Base-by-base conservation (phyloP, 345 rosid species). In the Ailanthus altissimus region DNA sequence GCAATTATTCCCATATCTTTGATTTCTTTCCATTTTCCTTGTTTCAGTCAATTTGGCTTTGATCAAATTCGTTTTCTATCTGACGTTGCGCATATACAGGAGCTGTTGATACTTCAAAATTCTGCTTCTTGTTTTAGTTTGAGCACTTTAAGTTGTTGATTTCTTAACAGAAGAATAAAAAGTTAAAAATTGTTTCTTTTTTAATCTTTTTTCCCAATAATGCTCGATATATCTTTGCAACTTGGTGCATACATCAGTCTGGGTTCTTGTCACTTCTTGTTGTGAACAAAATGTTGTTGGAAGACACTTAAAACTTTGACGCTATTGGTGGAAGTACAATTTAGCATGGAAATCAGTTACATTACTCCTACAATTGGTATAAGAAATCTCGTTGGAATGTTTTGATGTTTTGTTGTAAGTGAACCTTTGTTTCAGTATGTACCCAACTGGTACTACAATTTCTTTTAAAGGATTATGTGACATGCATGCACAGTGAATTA, bases 251-350 rank as follows among this genome's bases (percentile, higher is more conserved):
- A 21, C 21, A 18, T 40, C 38, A 6, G 42, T 40, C 2, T 54
- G 11, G 51, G 75, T 57, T 72, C 38, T 40, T 72, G 25, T 50
- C 15, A n/a, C 32, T n/a, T 38, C 40, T 56, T 56, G 51, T 57
- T 72, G 32, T 42, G 42, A 62, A 16, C 32, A 20, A 62, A 62
- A 36, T 62, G 5, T 65, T 5, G 15, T n/a, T n/a, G 51, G 75
- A 72, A 72, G 49, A 40, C 36, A 20, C 61, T 23, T 56, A 42
- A 72, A 42, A 6, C 15, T 54, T 21, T 57, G 28, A 12, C 21
- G 63, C 20, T 12, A 8, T 38, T 40, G 32, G n/a, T 4, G 21
- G 32, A 72, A 72, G n/a, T 12, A 57, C 21, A 47, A 14, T 68
- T 12, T 51, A 46, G 2, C 16, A 23, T 40, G 42, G 65, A 15